phyloP scores from a whole-genome alignment of 208 protist genomes.

The Zelonia costaricensis region DNA sequence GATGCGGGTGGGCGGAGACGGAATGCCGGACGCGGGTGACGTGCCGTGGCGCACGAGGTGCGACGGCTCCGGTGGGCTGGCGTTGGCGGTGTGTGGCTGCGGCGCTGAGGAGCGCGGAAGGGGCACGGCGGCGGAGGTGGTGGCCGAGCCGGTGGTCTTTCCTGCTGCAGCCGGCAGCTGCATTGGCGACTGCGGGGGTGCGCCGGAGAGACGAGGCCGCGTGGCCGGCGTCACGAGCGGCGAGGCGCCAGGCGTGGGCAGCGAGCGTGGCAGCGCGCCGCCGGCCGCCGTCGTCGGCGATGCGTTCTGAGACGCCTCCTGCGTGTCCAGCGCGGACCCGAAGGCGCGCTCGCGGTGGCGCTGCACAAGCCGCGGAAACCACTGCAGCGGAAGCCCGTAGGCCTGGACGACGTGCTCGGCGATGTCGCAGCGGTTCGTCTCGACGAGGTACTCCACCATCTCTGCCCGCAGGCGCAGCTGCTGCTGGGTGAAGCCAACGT shows the following conservation, averaged over 20 bases:
- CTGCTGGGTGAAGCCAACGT: slow-evolving; percentile 43
- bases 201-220: slow-evolving; percentile 2
- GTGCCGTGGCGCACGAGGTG: neutral
- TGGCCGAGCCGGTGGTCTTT: neutral
- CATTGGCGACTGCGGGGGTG: slow-evolving; percentile 21
- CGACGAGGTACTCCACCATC: slow-evolving; percentile 81
- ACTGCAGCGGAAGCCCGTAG: slow-evolving; percentile 72
- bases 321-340: neutral
- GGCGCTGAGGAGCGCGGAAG: neutral
- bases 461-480: slow-evolving; percentile 69
- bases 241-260: slow-evolving; percentile 12
- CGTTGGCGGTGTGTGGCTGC: neutral
- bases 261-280: neutral
- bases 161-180: slow-evolving; percentile 8
- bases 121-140: neutral
- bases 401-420: slow-evolving; percentile 55
- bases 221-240: slow-evolving; percentile 20
- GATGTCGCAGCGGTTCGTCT: slow-evolving; percentile 53
- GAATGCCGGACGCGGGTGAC: neutral
- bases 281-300: neutral
- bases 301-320: neutral
- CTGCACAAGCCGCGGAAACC: slow-evolving; percentile 67
- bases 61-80: neutral
- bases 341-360: slow-evolving; percentile 20
- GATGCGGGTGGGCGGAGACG: slow-evolving; percentile 1